phyloP scores from a whole-genome alignment of 73 alveolate species.

The Stentor roeselii region DNA sequence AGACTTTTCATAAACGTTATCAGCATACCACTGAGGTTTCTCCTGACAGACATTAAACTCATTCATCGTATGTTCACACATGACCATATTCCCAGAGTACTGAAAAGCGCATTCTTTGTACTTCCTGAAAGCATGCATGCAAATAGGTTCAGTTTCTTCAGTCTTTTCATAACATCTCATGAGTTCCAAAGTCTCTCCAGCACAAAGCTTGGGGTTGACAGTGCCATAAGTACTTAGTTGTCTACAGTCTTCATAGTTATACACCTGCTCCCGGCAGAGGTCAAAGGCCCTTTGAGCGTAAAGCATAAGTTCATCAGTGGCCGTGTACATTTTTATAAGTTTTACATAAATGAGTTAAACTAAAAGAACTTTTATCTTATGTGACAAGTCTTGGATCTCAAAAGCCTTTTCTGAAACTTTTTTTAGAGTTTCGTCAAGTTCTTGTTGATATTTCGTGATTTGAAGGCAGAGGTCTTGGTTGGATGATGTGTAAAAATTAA shows the following conservation, averaged over 20 bases:
- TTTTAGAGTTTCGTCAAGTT: neutral
- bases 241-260: slow-evolving; percentile 30
- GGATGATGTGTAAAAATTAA: too few relatives aligned
- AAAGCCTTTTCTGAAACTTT: neutral
- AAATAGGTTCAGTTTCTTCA: slow-evolving; percentile 30
- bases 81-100: slow-evolving; percentile 4
- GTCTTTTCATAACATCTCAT: slow-evolving; percentile 22
- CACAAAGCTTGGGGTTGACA: neutral
- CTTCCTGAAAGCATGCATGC: slow-evolving; percentile 21
- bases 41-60: slow-evolving; percentile 8
- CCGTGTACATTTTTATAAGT: slow-evolving; percentile 26
- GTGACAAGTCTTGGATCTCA: neutral
- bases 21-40: slow-evolving; percentile 26
- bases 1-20: neutral
- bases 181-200: neutral
- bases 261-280: slow-evolving; percentile 24
- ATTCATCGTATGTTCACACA: slow-evolving; percentile 10
- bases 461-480: neutral
- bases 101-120: slow-evolving; percentile 26
- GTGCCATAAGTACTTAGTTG: neutral
- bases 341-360: too few relatives aligned
- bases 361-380: neutral
- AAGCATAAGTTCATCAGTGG: slow-evolving; percentile 29
- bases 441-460: neutral
- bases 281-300: slow-evolving; percentile 28